phyloP scores from a whole-genome alignment of 2,329 filamentous ascomycete species.

The Thielaviopsis euricoi region DNA sequence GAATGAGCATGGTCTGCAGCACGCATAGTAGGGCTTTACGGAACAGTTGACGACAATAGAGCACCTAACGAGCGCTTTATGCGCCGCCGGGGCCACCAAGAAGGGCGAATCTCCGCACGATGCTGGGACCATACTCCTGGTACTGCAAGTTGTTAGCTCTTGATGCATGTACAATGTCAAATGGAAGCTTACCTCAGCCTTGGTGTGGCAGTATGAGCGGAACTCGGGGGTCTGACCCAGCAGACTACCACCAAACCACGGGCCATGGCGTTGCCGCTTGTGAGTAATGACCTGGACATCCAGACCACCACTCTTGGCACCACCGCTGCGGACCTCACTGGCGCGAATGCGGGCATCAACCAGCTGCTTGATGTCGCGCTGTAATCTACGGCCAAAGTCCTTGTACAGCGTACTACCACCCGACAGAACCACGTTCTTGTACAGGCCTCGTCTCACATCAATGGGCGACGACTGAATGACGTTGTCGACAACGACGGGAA shows the following conservation, averaged over 20 bases:
- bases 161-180: not conserved
- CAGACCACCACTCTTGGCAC: constrained; percentile 80
- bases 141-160: constrained; percentile 38
- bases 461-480: constrained; percentile 97
- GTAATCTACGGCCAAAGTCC: constrained; percentile 88
- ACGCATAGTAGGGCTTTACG: not conserved
- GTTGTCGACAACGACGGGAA: constrained; percentile 84
- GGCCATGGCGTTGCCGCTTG: constrained; percentile 91
- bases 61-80: constrained; percentile 22
- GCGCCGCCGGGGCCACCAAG: constrained; percentile 80
- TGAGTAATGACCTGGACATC: constrained; percentile 96
- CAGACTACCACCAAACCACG: constrained; percentile 95
- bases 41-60: not conserved
- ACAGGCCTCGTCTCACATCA: constrained; percentile 87
- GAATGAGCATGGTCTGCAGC: not conserved
- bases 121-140: constrained; percentile 89
- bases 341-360: constrained; percentile 87
- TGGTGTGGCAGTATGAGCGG: constrained; percentile 95
- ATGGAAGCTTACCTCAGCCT: constrained; percentile 44
- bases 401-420: constrained; percentile 97
- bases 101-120: constrained; percentile 85
- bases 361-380: constrained; percentile 91
- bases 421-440: constrained; percentile 98
- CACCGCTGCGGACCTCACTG: constrained; percentile 80
- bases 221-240: constrained; percentile 96